Percentiles rank a stretch among this genome's conserved stretches.
Conservation (phyloP, 169 alveolate genomes). For the Ichthyophthirius multifiliis region DNA sequence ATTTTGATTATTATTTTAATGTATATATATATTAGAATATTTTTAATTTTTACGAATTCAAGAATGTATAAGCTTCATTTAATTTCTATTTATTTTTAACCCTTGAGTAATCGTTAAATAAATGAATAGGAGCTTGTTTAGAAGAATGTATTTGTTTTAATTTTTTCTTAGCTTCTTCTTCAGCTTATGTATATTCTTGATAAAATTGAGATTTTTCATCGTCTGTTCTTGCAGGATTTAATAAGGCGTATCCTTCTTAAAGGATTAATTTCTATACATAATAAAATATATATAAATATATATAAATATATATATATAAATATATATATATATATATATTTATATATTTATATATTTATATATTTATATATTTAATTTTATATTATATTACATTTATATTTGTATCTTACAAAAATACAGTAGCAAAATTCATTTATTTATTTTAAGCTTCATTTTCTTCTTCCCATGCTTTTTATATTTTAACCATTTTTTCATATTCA, state of each 20-base stretch:
- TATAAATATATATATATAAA: not conserved
- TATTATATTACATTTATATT: conserved; percentile 30
- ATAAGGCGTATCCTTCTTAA: conserved; percentile 65
- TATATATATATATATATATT: no score
- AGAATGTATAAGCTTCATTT: conserved; percentile 34
- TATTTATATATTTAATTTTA: conserved; percentile 25
- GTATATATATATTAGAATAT: not conserved
- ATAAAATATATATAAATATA: not conserved
- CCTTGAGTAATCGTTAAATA: conserved; percentile 49
- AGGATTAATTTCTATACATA: not conserved
- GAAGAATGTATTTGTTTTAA: conserved; percentile 51
- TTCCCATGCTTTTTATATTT: conserved; percentile 30
- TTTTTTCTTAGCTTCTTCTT: conserved; percentile 58
- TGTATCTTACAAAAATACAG: conserved; percentile 35
- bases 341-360: conserved; percentile 28
- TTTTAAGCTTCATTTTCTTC: conserved; percentile 34
- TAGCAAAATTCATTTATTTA: conserved; percentile 52
- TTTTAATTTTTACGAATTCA: not conserved
- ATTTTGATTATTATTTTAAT: not conserved
- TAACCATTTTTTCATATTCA: conserved; percentile 54
- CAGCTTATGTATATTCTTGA: conserved; percentile 63
- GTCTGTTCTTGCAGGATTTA: conserved; percentile 56
- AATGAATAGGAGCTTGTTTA: conserved; percentile 41
- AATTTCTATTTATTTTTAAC: conserved; percentile 50
- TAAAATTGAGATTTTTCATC: conserved; percentile 70